Percentiles rank a stretch among this genome's conserved stretches.
These are phyloP conservation scores for Penicillium cataractarum DNA, from an alignment of 495 filamentous ascomycete species.

Conservation along the genomic window DNA sequence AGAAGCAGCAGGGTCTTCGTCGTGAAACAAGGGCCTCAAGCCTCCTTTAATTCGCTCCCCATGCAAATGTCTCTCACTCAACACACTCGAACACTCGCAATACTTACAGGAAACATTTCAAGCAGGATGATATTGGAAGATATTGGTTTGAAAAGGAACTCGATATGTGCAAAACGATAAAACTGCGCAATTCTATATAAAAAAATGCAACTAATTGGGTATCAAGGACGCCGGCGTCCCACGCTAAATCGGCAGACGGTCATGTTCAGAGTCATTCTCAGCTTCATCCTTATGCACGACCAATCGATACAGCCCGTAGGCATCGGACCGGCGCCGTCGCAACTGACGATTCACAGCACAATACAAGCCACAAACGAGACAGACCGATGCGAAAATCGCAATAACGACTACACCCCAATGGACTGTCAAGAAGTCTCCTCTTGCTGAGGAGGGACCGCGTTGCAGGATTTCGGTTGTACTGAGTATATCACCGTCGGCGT, in stretches of 20 bases:
- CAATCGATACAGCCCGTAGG: slow-evolving; percentile 17
- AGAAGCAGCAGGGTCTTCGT: background rate
- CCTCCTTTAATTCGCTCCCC: background rate
- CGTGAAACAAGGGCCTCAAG: background rate
- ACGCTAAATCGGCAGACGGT: slow-evolving; percentile 23
- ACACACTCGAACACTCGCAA: too few relatives aligned
- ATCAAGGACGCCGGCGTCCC: slow-evolving; percentile 23
- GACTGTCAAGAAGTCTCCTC: background rate
- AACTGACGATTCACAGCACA: slow-evolving; percentile 15
- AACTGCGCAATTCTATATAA: slow-evolving; percentile 1
- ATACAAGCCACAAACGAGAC: slow-evolving; percentile 21
- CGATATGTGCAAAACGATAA: background rate
- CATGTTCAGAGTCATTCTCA: slow-evolving; percentile 13
- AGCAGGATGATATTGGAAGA: background rate
- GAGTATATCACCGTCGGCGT: slow-evolving; percentile 20
- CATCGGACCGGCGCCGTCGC: background rate
- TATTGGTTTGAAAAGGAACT: background rate
- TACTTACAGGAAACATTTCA: too few relatives aligned
- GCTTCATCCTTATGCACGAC: slow-evolving; percentile 23
- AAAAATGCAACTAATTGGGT: slow-evolving; percentile 11
- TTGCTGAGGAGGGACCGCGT: background rate
- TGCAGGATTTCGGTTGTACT: slow-evolving; percentile 20
- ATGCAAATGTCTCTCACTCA: background rate
- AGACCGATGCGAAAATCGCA: slow-evolving; percentile 15
- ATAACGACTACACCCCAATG: slow-evolving; percentile 15